Evolutionary conservation across 2,329 filamentous ascomycete species (phyloP), one percentile per base, ranked within the genome.

Genomic region (Colletotrichum acutatum): DNA sequence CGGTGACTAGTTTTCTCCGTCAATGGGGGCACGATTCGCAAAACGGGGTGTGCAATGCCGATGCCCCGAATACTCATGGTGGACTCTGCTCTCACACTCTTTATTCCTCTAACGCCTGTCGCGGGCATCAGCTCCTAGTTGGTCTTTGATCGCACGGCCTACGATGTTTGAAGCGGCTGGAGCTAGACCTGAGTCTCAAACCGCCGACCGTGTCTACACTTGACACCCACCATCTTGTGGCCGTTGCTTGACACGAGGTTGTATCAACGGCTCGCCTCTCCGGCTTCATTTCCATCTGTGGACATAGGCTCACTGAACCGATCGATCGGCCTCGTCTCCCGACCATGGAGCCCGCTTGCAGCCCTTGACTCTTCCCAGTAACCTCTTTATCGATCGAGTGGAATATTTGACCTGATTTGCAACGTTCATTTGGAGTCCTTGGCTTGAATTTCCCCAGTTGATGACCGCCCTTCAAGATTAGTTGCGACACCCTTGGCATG

Each of bases 111-210:
- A 30, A 32, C 61, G 57, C 57, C 14, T 60, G 53, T 24, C 57
- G 54, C 49, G n/a, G 37, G 42, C 16, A 24, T 42, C 69, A 72
- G 37, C 34, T 62, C 30, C 30, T 54, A 24, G 24, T 65, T 46
- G 52, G 69, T 63, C 65, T 49, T 37, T 30, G 34, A 34, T 65
- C 53, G 59, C 70, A 72, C 70, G 66, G 59, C 53, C 59, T 34
- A 30, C 59, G 32, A n/a, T 49, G 49, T 59, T 57, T 19, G 70
- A 65, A 70, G 61, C 60, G 24, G 66, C 37, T 1, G 56, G 66
- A 37, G 66, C 70, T 71, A 57, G 60, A 61, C 71, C 71, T 73
- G 71, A 71, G 52, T 66, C 60, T 72, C 60, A 70, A 72, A 72
- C 70, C 46, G 66, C 66, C 66, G 49, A 61, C 61, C 58, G 56